Evolutionary conservation across 1,284 basidiomycete species (phyloP).

Genomic region (Papiliotrema nemorosa): DNA sequence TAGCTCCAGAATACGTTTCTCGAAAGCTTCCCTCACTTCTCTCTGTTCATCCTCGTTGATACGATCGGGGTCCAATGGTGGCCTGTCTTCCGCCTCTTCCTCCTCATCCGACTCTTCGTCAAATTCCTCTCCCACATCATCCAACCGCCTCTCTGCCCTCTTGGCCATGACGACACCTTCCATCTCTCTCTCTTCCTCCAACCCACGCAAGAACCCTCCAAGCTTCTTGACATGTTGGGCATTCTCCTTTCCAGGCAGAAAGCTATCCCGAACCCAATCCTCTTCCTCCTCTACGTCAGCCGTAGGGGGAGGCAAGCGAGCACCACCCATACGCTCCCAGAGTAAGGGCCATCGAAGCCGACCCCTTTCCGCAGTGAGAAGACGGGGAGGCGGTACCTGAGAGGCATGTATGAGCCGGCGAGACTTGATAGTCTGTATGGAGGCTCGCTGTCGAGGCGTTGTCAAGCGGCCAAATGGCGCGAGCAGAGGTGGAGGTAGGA

Average conservation of each 20-base stretch:
- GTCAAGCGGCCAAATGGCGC: constrained; percentile 23
- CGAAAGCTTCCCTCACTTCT: constrained; percentile 35
- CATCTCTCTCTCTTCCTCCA: constrained; percentile 45
- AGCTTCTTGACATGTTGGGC: constrained; percentile 41
- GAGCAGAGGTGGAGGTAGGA: constrained; percentile 27
- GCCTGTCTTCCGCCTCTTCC: constrained; percentile 11
- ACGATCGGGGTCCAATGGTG: not conserved
- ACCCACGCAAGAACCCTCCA: constrained; percentile 37
- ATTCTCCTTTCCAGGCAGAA: constrained; percentile 22
- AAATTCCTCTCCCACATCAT: constrained; percentile 40
- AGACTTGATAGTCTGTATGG: constrained; percentile 34
- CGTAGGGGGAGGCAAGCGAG: constrained; percentile 9
- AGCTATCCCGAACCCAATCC: constrained; percentile 28
- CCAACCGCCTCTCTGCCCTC: constrained; percentile 31
- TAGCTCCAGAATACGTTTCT: constrained; percentile 40
- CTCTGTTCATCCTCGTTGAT: constrained; percentile 26
- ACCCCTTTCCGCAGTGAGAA: constrained; percentile 25
- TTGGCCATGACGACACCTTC: constrained; percentile 32
- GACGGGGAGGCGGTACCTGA: constrained; percentile 7
- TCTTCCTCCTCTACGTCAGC: constrained; percentile 28
- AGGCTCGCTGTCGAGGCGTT: constrained; percentile 29
- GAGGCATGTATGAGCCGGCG: constrained; percentile 34
- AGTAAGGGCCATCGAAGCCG: constrained; percentile 43
- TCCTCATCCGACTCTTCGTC: constrained; percentile 41
- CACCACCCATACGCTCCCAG: constrained; percentile 46